Evolutionary conservation across 1,139 yeast genomes (phyloP).

Genomic region (Pichia sp.): DNA sequence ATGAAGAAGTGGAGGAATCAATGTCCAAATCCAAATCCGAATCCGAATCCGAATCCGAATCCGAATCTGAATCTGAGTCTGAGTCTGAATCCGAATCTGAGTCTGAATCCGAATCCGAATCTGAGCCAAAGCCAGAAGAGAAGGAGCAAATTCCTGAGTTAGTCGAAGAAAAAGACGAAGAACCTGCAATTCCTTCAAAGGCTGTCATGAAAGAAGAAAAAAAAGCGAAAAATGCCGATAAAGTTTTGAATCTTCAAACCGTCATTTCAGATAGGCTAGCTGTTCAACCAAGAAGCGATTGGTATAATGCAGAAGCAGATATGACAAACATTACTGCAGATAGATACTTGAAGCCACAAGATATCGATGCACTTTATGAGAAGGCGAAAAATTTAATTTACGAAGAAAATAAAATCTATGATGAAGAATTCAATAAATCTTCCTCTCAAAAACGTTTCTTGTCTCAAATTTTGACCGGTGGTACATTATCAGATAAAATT

Average conservation of each 20-base stretch:
- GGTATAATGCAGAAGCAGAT: constrained; percentile 56
- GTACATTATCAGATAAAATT: constrained; percentile 93
- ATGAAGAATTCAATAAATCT: constrained; percentile 70
- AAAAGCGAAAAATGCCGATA: constrained; percentile 28
- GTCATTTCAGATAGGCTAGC: constrained; percentile 49
- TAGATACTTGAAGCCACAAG: constrained; percentile 36
- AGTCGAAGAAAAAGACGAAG: constrained; percentile 19
- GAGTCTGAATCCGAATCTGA: constrained; percentile 26
- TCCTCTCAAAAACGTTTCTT: constrained; percentile 84
- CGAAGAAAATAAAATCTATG: constrained; percentile 62
- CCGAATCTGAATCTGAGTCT: constrained; percentile 23
- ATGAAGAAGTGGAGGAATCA: constrained; percentile 23
- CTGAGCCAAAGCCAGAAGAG: constrained; percentile 19
- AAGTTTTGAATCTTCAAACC: constrained; percentile 43
- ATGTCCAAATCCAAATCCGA: constrained; percentile 16
- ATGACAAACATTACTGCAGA: constrained; percentile 22
- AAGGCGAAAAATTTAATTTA: constrained; percentile 63
- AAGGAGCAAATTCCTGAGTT: constrained; percentile 24
- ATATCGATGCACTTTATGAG: constrained; percentile 49
- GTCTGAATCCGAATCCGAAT: constrained; percentile 23
- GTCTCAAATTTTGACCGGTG: constrained; percentile 80
- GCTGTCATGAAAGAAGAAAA: constrained; percentile 10
- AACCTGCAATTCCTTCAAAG: constrained; percentile 12
- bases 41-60: constrained; percentile 25
- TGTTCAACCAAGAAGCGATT: constrained; percentile 60